Evolutionary conservation across 1,284 basidiomycete species (phyloP).

Genomic region (Ustilago sp.): DNA sequence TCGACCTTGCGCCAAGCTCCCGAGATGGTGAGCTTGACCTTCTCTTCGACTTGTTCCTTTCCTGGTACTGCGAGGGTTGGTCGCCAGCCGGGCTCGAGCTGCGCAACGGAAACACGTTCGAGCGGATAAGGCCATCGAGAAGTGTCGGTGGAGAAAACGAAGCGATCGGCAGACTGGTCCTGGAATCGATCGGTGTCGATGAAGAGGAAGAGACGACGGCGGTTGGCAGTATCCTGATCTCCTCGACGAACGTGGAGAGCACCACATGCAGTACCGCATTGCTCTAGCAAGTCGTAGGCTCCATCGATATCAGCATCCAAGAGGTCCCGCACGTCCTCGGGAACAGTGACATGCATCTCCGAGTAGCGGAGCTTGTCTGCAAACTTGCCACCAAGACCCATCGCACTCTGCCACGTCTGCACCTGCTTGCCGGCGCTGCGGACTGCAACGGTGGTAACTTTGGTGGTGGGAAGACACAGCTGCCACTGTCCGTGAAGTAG

Average conservation of each 20-base stretch:
- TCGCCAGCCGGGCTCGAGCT: conserved; percentile 51
- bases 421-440: conserved; percentile 79
- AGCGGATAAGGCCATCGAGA: conserved; percentile 54
- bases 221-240: conserved; percentile 71
- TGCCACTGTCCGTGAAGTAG: conserved; percentile 84
- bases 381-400: conserved; percentile 81
- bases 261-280: conserved; percentile 88
- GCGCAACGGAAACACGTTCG: conserved; percentile 48
- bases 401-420: conserved; percentile 84
- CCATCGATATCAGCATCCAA: conserved; percentile 87
- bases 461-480: conserved; percentile 79
- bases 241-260: conserved; percentile 81
- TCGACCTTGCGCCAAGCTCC: conserved; percentile 44
- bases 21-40: conserved; percentile 43
- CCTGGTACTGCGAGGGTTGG: conserved; percentile 33
- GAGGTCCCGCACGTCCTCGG: conserved; percentile 72
- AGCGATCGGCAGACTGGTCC: conserved; percentile 48
- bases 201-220: conserved; percentile 59
- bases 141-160: conserved; percentile 59
- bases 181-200: conserved; percentile 58
- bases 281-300: conserved; percentile 80
- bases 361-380: conserved; percentile 79
- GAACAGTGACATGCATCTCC: conserved; percentile 76
- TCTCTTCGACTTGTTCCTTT: conserved; percentile 29
- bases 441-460: conserved; percentile 75